Evolutionary conservation across 257 asterid species (phyloP).

Genomic region (Przewalskia tangutica): DNA sequence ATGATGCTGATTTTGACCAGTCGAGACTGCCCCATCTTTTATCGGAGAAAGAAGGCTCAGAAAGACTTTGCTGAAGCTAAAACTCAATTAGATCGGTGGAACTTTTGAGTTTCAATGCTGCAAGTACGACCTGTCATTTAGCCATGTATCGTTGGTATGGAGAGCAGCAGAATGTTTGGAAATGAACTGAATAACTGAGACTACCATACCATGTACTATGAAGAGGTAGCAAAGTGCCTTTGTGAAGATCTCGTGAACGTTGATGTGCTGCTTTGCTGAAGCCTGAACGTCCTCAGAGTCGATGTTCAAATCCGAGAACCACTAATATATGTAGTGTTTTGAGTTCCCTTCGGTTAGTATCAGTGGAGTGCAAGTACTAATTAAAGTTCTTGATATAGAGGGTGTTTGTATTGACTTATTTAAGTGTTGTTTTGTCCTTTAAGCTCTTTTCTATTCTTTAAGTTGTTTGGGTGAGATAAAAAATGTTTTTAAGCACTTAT

Average conservation of each 20-base stretch:
- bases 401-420: too few species aligned
- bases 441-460: too few species aligned
- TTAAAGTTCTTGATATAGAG: background rate
- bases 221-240: background rate
- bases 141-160: background rate
- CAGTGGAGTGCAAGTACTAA: background rate
- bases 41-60: constrained; percentile 95
- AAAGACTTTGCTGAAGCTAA: constrained; percentile 97
- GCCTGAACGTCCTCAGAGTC: background rate
- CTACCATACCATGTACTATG: background rate
- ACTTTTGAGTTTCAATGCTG: constrained; percentile 27
- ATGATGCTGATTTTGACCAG: constrained; percentile 30
- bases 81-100: constrained; percentile 84
- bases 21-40: constrained; percentile 97
- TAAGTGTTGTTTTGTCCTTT: too few species aligned
- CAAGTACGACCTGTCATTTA: background rate
- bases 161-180: background rate
- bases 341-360: background rate
- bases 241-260: background rate
- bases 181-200: background rate
- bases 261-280: background rate
- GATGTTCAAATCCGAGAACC: background rate
- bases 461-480: too few species aligned
- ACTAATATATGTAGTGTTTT: background rate
- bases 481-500: too few species aligned